phyloP scores from a whole-genome alignment of 768 basidiomycete genomes.

The Pleurotus pulmonarius region DNA sequence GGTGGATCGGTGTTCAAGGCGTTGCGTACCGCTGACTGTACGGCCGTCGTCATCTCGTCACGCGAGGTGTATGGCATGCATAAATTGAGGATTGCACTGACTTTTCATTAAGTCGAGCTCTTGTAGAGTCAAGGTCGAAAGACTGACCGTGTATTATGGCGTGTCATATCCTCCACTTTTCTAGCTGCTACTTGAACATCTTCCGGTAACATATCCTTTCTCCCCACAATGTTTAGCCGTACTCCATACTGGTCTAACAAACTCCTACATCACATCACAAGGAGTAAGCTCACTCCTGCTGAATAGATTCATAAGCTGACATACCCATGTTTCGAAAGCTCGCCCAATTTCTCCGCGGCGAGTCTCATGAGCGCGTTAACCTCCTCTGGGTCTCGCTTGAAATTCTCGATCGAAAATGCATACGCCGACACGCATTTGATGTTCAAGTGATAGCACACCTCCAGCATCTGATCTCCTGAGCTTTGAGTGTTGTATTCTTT shows the following conservation, averaged over 20 bases:
- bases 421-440: conserved; percentile 89
- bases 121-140: background rate
- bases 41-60: conserved; percentile 86
- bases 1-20: conserved; percentile 22
- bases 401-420: conserved; percentile 98
- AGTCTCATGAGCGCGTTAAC: conserved; percentile 87
- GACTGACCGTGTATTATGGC: conserved; percentile 63
- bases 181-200: conserved; percentile 63
- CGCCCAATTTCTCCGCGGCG: conserved; percentile 71
- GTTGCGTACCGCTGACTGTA: conserved; percentile 48
- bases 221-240: conserved; percentile 79
- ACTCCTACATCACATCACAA: conserved; percentile 41
- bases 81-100: conserved; percentile 83
- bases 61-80: conserved; percentile 91
- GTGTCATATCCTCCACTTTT: conserved; percentile 76
- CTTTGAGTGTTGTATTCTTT: background rate
- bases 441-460: conserved; percentile 77
- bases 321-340: conserved; percentile 80
- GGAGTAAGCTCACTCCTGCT: too few species aligned
- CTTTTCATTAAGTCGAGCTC: background rate
- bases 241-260: conserved; percentile 81
- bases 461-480: conserved; percentile 57
- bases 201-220: conserved; percentile 70
- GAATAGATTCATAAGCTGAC: conserved; percentile 13
- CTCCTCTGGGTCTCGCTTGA: conserved; percentile 82